Evolutionary conservation across 2,329 filamentous ascomycete genomes (phyloP), one percentile per base, ranked within the genome.

Genomic region (Acrodontium crateriforme): DNA sequence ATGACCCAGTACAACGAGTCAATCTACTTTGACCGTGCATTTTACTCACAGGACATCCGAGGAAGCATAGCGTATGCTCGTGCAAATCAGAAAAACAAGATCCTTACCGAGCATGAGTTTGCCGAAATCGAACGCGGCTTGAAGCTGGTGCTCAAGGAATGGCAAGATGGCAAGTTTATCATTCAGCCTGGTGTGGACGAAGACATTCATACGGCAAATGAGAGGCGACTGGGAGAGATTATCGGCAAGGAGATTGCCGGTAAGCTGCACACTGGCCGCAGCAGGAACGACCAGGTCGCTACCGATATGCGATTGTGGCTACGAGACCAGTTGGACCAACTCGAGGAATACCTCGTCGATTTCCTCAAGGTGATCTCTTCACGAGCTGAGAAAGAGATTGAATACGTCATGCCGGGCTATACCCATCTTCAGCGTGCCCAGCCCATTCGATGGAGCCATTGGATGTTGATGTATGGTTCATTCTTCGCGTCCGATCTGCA

Each of bases 261-360:
- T 14, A 93, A 93, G 62, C 69, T 93, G 32, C 85, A 93, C 58
- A 93, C 84, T n/a, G 62, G 63, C 23, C 76, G 85, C 28, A 85
- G 78, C 53, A 71, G 84, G 43, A 93, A 93, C 49, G 84, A 94
- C 58, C 84, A 93, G 58, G 74, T 92, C 31, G 83, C 76, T 25
- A 85, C 78, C 13, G 83, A 92, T 47, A 87, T 93, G 79, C 75
- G 83, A 36, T 63, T 93, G 53, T 94, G 83, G 83, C 59, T 92
- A 38, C 69, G 82, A 23, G 75, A 85, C 39, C 68, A 78, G 58
- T 61, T 93, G 32, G 67, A 66, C 31, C 63, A 64, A 38, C 71
- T 92, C 28, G 81, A 91, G 43, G 53, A 44, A 18, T 71, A 74
- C 43, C 64, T 93, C 4, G 62, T 71, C 23, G 67, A 71, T 30